Percentiles rank a stretch among this genome's conserved stretches.
Evolutionary conservation across 148 eudicot genomes (phyloP).

Genomic region (Fagopyrum esculentum): DNA sequence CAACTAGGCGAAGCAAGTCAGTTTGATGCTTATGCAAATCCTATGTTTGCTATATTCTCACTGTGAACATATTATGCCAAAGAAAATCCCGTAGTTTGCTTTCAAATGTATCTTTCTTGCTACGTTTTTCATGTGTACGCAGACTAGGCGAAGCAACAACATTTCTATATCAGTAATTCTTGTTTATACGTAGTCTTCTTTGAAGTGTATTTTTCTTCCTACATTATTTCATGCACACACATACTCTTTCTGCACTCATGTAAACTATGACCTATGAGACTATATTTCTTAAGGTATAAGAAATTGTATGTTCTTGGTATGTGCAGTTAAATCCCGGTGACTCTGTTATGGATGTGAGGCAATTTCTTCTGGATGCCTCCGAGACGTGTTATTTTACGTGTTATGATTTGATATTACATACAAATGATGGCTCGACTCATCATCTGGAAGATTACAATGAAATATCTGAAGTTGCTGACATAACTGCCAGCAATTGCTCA

Average conservation of each 20-base stretch:
- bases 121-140: too few species aligned
- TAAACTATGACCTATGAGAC: neutral
- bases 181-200: neutral
- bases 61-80: too few species aligned
- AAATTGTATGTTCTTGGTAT: neutral
- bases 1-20: neutral
- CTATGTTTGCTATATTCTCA: neutral
- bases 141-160: too few species aligned
- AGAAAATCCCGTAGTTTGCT: too few species aligned
- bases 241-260: neutral
- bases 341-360: conserved; percentile 98
- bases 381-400: conserved; percentile 97
- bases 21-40: neutral
- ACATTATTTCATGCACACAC: neutral
- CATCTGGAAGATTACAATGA: conserved; percentile 89
- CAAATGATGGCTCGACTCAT: conserved; percentile 69
- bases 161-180: neutral
- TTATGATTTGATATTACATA: conserved; percentile 72
- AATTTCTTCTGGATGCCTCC: conserved; percentile 93
- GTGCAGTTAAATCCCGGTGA: conserved; percentile 91
- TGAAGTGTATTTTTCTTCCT: neutral
- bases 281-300: conserved; percentile 4
- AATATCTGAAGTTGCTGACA: conserved; percentile 94
- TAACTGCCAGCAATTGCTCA: conserved; percentile 67
- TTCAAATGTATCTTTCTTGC: too few species aligned